Base-by-base conservation (phyloP, 495 filamentous ascomycete species). In the Aspergillus conjunctus region DNA sequence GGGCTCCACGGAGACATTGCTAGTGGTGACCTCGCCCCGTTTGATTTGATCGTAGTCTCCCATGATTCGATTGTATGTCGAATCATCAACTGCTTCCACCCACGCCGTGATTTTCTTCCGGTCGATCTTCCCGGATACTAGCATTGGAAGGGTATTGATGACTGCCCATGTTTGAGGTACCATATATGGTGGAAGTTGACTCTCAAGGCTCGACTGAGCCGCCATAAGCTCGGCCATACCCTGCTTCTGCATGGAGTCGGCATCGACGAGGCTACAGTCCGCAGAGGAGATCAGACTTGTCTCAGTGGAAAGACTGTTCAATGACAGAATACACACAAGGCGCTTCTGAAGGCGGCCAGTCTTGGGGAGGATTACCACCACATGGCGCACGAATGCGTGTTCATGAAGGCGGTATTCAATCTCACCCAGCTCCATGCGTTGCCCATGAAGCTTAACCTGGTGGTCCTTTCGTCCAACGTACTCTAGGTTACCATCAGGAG, bases 401-500 rank as follows among this genome's bases (percentile, higher is more conserved):
- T 70, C 69, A 43, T 68, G 62, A 5, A 81, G 64, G 31, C 77
- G 71, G 68, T 74, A 71, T 31, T 80, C 77, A 21, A 79, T 79
- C 48, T 80, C 77, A 17, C 80, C 82, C 7, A 89, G 73, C 63
- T 90, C 87, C 67, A 90, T 84, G 14, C 87, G 77, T 59, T 88
- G 87, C 6, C 87, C 87, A n/a, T 83, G 79, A 0, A 90, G 68
- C 64, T 90, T 90, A 22, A 88, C 83, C 64, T 88, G 86, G 51
- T 84, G 78, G 55, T 90, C 87, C 54, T 85, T 85, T 6, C 87
- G 81, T 32, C 86, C 85, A 14, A 89, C 68, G 59, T 74, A 81
- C 32, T 71, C 66, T 21, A 87, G 69, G 0, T 76, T 77, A 2
- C 84, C 83, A 61, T 85, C 80, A 3, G 74, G 67, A 54, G 79